Conservation (phyloP, 345 rosid species). For the Euphorbia tirucalli region DNA sequence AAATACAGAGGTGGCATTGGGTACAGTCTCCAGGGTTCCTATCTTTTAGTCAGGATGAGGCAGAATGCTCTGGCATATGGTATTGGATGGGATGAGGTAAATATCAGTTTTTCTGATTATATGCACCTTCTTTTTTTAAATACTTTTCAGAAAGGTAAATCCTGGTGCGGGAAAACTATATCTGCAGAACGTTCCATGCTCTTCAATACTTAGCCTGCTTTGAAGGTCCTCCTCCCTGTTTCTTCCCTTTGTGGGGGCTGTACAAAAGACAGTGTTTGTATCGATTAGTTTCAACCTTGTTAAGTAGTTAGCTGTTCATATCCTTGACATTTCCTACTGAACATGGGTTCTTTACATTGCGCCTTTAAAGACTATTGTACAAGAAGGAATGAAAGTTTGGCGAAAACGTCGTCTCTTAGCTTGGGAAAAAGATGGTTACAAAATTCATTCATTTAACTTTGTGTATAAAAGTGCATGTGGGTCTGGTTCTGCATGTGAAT, state of each 20-base stretch:
- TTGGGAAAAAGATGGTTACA: conserved; percentile 84
- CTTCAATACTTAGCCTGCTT: conserved; percentile 88
- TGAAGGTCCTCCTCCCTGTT: conserved; percentile 61
- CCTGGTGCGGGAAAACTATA: conserved; percentile 97
- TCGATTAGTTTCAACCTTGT: not conserved
- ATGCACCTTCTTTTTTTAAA: not conserved
- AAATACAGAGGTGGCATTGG: conserved; percentile 96
- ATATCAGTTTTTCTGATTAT: not conserved
- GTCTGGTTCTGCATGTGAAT: not conserved
- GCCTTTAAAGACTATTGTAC: conserved; percentile 95
- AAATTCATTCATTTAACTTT: conserved; percentile 9
- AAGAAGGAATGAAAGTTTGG: conserved; percentile 98
- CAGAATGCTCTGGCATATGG: conserved; percentile 96
- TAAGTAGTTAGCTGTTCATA: not conserved
- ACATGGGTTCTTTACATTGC: conserved; percentile 93
- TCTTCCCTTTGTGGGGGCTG: conserved; percentile 14
- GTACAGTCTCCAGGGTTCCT: conserved; percentile 95
- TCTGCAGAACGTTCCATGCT: conserved; percentile 99
- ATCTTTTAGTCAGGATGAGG: conserved; percentile 93
- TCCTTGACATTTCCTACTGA: conserved; percentile 7
- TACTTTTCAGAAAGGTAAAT: too few relatives aligned
- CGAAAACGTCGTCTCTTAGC: conserved; percentile 74
- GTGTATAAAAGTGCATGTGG: not conserved
- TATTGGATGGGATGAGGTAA: conserved; percentile 97
- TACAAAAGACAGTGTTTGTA: not conserved